Percentiles rank a stretch among this genome's conserved stretches.
Evolutionary conservation across 2,329 filamentous ascomycete species (phyloP).

Genomic region (Thelonectria rubi): DNA sequence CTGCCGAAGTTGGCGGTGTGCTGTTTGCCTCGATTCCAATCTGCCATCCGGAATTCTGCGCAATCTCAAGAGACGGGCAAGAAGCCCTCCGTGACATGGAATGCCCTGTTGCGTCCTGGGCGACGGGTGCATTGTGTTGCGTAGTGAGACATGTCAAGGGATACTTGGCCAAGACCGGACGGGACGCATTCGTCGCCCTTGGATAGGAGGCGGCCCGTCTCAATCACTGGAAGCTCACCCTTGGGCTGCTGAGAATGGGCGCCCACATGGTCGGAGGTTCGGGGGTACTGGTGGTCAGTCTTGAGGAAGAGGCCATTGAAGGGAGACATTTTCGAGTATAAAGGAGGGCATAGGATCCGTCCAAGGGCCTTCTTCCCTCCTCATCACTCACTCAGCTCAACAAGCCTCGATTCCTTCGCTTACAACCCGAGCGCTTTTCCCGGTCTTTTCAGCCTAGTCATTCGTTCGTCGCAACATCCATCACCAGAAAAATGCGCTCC

Average conservation of each 20-base stretch:
- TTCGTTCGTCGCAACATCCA: conserved; percentile 31
- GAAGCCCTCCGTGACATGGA: conserved; percentile 20
- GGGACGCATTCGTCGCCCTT: conserved; percentile 29
- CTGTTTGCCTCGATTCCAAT: conserved; percentile 4
- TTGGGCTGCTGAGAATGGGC: conserved; percentile 11
- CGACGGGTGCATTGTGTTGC: conserved; percentile 12
- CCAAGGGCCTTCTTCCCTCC: conserved; percentile 21
- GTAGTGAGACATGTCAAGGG: conserved; percentile 40
- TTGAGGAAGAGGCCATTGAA: not conserved
- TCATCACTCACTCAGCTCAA: conserved; percentile 36
- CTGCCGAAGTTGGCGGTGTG: not conserved
- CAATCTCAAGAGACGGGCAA: conserved; percentile 31
- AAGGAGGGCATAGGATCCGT: conserved; percentile 40
- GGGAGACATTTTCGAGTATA: conserved; percentile 38
- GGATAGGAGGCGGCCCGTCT: conserved; percentile 35
- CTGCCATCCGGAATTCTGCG: conserved; percentile 35
- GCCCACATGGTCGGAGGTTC: conserved; percentile 28
- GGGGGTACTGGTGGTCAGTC: not conserved
- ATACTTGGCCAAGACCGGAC: conserved; percentile 22
- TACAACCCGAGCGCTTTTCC: conserved; percentile 41
- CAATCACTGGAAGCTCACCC: conserved; percentile 26
- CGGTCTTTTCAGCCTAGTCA: conserved; percentile 41
- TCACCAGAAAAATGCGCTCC: conserved; percentile 45
- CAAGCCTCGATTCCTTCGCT: conserved; percentile 46
- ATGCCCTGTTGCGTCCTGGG: conserved; percentile 21